Evolutionary conservation across 2,329 filamentous ascomycete species (phyloP).

Genomic region (Teratosphaeria zuluensis): DNA sequence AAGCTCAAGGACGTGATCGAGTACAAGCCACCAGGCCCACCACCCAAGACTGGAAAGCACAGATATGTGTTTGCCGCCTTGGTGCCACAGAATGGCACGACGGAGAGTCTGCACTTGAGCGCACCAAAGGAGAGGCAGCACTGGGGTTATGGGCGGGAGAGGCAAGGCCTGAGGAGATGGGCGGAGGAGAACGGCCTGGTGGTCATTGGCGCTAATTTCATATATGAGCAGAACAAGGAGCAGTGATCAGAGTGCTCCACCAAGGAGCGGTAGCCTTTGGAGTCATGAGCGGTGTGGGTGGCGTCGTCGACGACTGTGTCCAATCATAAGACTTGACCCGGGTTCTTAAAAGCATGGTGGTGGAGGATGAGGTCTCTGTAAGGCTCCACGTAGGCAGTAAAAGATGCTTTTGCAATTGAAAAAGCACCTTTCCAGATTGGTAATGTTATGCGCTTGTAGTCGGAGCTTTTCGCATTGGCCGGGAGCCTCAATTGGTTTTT

Average conservation of each 20-base stretch:
- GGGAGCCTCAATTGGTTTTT: neutral
- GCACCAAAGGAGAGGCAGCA: slow-evolving; percentile 42
- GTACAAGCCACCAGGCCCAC: slow-evolving; percentile 47
- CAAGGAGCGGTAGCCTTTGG: neutral
- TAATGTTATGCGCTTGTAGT: neutral
- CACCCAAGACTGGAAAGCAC: slow-evolving; percentile 47
- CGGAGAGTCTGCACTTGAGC: slow-evolving; percentile 31
- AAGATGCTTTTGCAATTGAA: no score
- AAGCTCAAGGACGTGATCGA: slow-evolving; percentile 31
- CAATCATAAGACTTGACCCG: no score
- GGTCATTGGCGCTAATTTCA: slow-evolving; percentile 40
- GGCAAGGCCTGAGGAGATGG: slow-evolving; percentile 44
- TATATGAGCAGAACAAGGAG: slow-evolving; percentile 40
- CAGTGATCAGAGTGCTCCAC: slow-evolving; percentile 27
- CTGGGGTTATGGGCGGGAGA: slow-evolving; percentile 45
- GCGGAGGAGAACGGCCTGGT: slow-evolving; percentile 38
- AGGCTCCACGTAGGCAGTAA: no score
- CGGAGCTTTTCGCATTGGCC: neutral
- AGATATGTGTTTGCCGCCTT: slow-evolving; percentile 49
- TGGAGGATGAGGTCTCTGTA: no score
- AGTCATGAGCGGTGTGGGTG: no score
- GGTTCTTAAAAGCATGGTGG: no score
- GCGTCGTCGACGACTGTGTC: no score
- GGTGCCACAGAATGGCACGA: slow-evolving; percentile 36
- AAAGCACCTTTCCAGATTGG: no score